Base-by-base conservation (phyloP, 108 stramenopile species). In the Parietichytrium sp. region DNA sequence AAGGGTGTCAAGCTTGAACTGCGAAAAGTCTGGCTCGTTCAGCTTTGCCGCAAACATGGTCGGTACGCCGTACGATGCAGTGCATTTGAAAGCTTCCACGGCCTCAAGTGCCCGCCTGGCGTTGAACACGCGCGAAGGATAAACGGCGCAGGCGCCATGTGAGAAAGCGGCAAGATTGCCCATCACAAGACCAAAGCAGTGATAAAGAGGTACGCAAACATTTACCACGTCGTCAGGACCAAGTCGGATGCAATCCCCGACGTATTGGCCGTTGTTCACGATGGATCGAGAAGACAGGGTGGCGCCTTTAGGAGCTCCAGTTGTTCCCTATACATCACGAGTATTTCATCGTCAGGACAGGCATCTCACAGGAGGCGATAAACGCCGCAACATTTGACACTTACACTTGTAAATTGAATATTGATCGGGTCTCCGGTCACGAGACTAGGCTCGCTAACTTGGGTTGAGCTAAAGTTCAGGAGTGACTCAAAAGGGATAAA, bases 361-460 rank as follows among this genome's bases (percentile, higher is more conserved):
- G n/a, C n/a, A n/a, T n/a, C n/a, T n/a, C n/a, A n/a, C n/a, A n/a
- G n/a, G n/a, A n/a, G n/a, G n/a, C n/a, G n/a, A n/a, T n/a, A n/a
- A n/a, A n/a, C n/a, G n/a, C n/a, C n/a, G n/a, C n/a, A n/a, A n/a
- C n/a, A n/a, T n/a, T n/a, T n/a, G n/a, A n/a, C n/a, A n/a, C n/a
- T n/a, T n/a, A n/a, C 81, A 10, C 50, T 52, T 18, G 81, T 82
- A 55, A 82, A 82, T 31, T 82, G 81, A 25, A 82, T 82, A 3
- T 51, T 51, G 31, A 51, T 51, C 3, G 81, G 18, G 30, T 61
- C 81, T 8, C 38, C 81, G n/a, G 51, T 20, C 29, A 61, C 30
- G 15, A 82, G 4, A 10, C 15, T n/a, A n/a, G n/a, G n/a, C 77
- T 7, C 8, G 52, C 29, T 7, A 27, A 7, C n/a, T 13, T 4